A percentile compares a stretch with the other conserved stretches of the same genome.
These are phyloP conservation scores for Boletus tomentosulus DNA, from an alignment of 768 basidiomycete species.

Conservation along the genomic window DNA sequence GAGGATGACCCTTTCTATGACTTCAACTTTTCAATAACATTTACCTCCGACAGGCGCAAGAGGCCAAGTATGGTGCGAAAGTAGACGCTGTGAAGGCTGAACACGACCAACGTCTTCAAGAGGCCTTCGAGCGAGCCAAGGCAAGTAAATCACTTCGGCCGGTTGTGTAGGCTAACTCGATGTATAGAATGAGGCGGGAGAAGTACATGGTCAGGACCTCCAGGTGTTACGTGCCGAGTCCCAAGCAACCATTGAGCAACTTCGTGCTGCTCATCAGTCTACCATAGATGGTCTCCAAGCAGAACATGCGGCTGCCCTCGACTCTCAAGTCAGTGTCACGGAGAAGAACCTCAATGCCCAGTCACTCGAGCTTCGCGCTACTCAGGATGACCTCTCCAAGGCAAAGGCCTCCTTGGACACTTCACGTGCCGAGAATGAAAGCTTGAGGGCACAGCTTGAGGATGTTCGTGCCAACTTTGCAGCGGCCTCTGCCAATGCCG, in stretches of 20 bases:
- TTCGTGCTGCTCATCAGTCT: conserved; percentile 56
- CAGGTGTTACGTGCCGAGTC: conserved; percentile 66
- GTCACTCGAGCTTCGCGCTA: conserved; percentile 75
- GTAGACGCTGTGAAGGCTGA: conserved; percentile 64
- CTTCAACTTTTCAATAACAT: background rate
- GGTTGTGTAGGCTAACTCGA: conserved; percentile 7
- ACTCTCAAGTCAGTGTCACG: conserved; percentile 49
- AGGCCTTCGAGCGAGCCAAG: conserved; percentile 78
- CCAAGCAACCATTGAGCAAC: conserved; percentile 61
- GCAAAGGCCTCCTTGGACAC: conserved; percentile 57
- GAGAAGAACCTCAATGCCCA: conserved; percentile 63
- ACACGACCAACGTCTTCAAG: conserved; percentile 55
- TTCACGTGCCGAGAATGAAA: conserved; percentile 51
- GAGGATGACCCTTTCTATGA: conserved; percentile 11
- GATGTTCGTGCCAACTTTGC: conserved; percentile 48
- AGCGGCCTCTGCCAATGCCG: conserved; percentile 38
- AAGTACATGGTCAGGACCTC: conserved; percentile 64
- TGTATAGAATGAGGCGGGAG: conserved; percentile 64
- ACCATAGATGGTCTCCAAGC: conserved; percentile 57
- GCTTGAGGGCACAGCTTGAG: conserved; percentile 60
- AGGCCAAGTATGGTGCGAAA: conserved; percentile 61
- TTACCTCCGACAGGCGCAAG: conserved; percentile 50
- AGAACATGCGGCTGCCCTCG: conserved; percentile 60
- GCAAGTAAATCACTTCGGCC: conserved; percentile 33
- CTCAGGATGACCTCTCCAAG: conserved; percentile 78